Evolutionary conservation across 2,329 filamentous ascomycete species (phyloP).

Genomic region (Paraphoma chrysanthemicola): DNA sequence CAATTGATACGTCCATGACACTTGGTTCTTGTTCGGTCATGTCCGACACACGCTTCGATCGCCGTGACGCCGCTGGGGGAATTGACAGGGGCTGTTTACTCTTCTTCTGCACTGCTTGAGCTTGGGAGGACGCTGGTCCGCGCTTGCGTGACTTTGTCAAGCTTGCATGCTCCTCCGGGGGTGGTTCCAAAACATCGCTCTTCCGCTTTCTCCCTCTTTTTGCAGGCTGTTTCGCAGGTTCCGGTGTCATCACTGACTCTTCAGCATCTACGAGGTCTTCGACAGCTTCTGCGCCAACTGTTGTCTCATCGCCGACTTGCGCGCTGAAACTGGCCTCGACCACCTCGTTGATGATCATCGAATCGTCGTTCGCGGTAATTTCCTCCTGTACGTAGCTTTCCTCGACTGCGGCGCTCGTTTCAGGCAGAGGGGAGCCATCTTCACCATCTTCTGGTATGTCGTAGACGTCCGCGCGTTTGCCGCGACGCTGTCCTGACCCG

Average conservation of each 20-base stretch:
- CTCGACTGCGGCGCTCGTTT: conserved; percentile 33
- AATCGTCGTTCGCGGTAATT: conserved; percentile 33
- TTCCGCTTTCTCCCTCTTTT: conserved; percentile 41
- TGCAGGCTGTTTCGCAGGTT: conserved; percentile 30
- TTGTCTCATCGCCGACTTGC: conserved; percentile 37
- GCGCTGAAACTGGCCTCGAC: conserved; percentile 38
- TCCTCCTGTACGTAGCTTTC: conserved; percentile 44
- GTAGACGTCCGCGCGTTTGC: conserved; percentile 39
- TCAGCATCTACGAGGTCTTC: conserved; percentile 31
- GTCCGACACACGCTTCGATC: conserved; percentile 39
- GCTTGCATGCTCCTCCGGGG: conserved; percentile 22
- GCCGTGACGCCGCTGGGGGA: conserved; percentile 21
- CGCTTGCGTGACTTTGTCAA: conserved; percentile 26
- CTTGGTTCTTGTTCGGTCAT: conserved; percentile 36
- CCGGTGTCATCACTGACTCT: conserved; percentile 36
- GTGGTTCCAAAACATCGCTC: conserved; percentile 27
- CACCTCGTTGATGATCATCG: conserved; percentile 21
- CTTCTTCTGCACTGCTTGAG: conserved; percentile 22
- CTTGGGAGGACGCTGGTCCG: conserved; percentile 14
- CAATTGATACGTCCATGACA: conserved; percentile 28
- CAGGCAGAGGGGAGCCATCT: conserved; percentile 37
- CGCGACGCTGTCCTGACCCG: conserved; percentile 40
- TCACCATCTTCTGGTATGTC: conserved; percentile 36
- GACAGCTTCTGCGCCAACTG: conserved; percentile 21
- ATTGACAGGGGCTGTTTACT: conserved; percentile 26